Conservation (phyloP, 352 stramenopile genomes). For the Globisporangium spinosum region DNA sequence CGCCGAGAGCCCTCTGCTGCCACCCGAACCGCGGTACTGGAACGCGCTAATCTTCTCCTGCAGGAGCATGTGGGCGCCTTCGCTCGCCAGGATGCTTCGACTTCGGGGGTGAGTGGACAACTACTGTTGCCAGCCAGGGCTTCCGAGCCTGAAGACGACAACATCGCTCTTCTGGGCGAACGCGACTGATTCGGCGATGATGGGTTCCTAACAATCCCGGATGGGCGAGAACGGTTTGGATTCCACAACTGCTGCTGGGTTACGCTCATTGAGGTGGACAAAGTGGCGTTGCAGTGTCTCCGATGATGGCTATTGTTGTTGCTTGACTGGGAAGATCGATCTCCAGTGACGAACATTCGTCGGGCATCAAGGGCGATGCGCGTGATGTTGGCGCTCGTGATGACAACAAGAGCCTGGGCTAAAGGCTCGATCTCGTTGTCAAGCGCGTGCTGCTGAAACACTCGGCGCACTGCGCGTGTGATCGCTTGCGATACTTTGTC, state of each 20-base stretch:
- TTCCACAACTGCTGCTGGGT: neutral
- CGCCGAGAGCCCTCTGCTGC: slow-evolving; percentile 3
- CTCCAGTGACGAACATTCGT: neutral
- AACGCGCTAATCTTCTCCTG: slow-evolving; percentile 21
- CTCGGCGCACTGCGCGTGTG: slow-evolving; percentile 5
- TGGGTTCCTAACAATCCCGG: neutral
- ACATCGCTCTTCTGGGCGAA: neutral
- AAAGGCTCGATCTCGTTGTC: slow-evolving; percentile 16
- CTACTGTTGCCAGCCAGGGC: neutral
- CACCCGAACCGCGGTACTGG: slow-evolving; percentile 13
- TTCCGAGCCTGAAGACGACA: neutral
- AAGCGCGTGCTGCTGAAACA: slow-evolving; percentile 14
- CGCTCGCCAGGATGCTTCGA: slow-evolving; percentile 19
- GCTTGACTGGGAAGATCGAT: neutral
- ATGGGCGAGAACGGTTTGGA: neutral
- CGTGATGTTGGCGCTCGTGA: slow-evolving; percentile 21
- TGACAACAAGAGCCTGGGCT: neutral
- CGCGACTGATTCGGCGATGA: neutral
- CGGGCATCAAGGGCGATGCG: slow-evolving; percentile 7
- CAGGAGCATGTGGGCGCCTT: slow-evolving; percentile 18
- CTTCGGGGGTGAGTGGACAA: neutral
- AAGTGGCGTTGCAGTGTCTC: neutral
- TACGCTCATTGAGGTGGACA: neutral
- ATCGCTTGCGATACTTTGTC: slow-evolving; percentile 1
- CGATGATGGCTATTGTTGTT: slow-evolving; percentile 1